These are phyloP conservation scores for Neurospora sp. DNA, from an alignment of 495 filamentous ascomycete species.

Conservation along the genomic window DNA sequence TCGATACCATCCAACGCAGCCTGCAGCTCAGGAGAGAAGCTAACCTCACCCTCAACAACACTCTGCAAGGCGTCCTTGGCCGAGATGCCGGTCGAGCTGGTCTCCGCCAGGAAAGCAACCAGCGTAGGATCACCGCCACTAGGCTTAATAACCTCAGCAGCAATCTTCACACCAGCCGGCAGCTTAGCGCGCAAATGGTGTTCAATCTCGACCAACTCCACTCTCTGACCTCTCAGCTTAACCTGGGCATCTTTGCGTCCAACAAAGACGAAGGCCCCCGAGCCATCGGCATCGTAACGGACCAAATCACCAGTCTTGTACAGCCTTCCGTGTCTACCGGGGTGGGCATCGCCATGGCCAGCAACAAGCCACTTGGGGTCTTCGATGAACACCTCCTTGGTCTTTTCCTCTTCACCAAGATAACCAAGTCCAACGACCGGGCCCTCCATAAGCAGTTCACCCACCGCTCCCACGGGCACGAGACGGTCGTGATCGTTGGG, in stretches of 20 bases:
- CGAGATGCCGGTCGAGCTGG: constrained; percentile 14
- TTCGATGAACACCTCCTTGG: constrained; percentile 35
- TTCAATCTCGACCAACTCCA: constrained; percentile 59
- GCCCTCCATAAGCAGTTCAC: constrained; percentile 55
- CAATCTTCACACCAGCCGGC: constrained; percentile 21
- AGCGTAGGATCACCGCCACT: constrained; percentile 27
- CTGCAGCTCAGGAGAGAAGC: constrained; percentile 17
- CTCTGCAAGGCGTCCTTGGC: neutral
- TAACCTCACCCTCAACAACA: constrained; percentile 6
- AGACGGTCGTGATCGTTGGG: constrained; percentile 40
- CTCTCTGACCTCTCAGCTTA: constrained; percentile 55
- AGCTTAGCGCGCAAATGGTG: constrained; percentile 36
- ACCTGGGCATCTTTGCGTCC: constrained; percentile 55
- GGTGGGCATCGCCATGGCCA: constrained; percentile 20
- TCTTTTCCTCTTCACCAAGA: constrained; percentile 35
- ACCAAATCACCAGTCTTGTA: constrained; percentile 64
- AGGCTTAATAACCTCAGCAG: constrained; percentile 35
- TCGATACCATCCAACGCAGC: constrained; percentile 20
- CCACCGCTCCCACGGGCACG: constrained; percentile 46
- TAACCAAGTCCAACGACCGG: constrained; percentile 43
- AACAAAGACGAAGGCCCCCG: constrained; percentile 43
- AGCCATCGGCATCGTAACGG: constrained; percentile 46
- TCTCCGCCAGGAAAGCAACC: constrained; percentile 29
- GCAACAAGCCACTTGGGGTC: constrained; percentile 38
- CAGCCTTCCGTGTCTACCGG: constrained; percentile 40